Evolutionary conservation across 2,329 filamentous ascomycete species (phyloP), one percentile per base, ranked within the genome.

Genomic region (Hymenoscyphus scutula): DNA sequence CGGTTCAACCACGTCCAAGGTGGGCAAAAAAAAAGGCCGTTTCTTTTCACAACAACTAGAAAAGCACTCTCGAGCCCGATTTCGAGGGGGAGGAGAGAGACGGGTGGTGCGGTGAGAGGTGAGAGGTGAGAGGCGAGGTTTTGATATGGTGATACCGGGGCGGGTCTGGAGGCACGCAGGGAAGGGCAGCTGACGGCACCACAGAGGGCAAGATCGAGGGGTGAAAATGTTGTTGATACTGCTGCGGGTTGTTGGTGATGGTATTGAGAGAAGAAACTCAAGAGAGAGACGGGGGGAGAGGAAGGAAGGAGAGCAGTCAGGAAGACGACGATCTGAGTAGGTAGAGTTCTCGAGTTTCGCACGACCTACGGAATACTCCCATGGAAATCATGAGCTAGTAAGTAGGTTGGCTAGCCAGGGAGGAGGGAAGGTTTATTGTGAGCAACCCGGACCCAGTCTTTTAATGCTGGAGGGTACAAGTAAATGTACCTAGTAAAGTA

Each of bases 71-170:
- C 5, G 10, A 51, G 45, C n/a, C 45, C 45, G 45, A 25, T 51
- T 19, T 23, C 6, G 45, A 51, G 19, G 34, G 1, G 53, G 53
- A 27, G 27, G 19, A 15, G 23, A 29, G 17, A 32, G 30, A 56
- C 29, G 53, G 55, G 55, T 27, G 32, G 55, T 57, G 55, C 19
- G 37, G 25, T 57, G 55, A 57, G 45, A 57, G 55, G 29, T n/a
- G 55, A 57, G 53, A 34, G 15, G 53, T 32, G 25, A 23, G 27
- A 23, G 32, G 53, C n/a, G 53, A 32, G 53, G 53, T 56, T 32
- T 30, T 56, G 53, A 32, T 56, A 55, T 32, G 53, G 53, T 56
- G 53, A 37, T 56, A 32, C 29, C 32, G 53, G n/a, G 53, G 53
- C 53, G 53, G 53, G 53, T 55, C 53, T 55, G 27, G 53, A 55